Evolutionary conservation across 2,329 filamentous ascomycete genomes (phyloP).

Genomic region (Neopestalotiopsis rosae): DNA sequence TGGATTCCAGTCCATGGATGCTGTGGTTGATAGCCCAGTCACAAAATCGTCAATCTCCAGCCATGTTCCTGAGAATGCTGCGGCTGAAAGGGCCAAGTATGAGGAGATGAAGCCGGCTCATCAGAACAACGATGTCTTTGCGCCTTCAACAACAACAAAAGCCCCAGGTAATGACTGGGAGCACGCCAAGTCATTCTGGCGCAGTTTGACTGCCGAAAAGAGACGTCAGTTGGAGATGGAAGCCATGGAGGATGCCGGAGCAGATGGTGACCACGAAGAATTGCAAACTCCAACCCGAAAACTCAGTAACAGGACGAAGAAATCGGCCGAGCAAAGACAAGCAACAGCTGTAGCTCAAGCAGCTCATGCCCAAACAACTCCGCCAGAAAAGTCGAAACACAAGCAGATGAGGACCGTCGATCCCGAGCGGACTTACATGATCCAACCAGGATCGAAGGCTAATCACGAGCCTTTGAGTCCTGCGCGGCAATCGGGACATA

Average conservation of each 20-base stretch:
- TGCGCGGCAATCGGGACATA: constrained; percentile 25
- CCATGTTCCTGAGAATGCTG: constrained; percentile 26
- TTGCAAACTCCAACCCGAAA: constrained; percentile 31
- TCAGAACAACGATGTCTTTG: background rate
- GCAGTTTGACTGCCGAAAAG: constrained; percentile 65
- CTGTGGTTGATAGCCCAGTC: constrained; percentile 68
- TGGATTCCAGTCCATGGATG: constrained; percentile 76
- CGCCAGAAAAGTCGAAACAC: constrained; percentile 29
- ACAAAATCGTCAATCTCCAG: constrained; percentile 49
- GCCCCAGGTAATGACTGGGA: constrained; percentile 60
- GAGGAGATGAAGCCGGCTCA: constrained; percentile 10
- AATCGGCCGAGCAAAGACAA: constrained; percentile 44
- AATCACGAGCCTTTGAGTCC: constrained; percentile 27
- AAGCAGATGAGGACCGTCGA: constrained; percentile 24
- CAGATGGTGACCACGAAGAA: constrained; percentile 51
- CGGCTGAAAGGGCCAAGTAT: background rate
- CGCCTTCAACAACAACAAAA: background rate
- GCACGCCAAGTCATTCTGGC: constrained; percentile 73
- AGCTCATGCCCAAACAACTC: constrained; percentile 17
- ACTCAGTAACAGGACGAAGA: constrained; percentile 40
- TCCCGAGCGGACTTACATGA: constrained; percentile 26
- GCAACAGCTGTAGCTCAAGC: constrained; percentile 18
- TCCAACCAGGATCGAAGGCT: constrained; percentile 34
- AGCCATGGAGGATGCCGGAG: constrained; percentile 57
- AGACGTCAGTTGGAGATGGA: constrained; percentile 66